Percentiles rank a stretch among this genome's conserved stretches.
phyloP scores from a whole-genome alignment of 2,329 filamentous ascomycete species.

The Talaromyces sp. region DNA sequence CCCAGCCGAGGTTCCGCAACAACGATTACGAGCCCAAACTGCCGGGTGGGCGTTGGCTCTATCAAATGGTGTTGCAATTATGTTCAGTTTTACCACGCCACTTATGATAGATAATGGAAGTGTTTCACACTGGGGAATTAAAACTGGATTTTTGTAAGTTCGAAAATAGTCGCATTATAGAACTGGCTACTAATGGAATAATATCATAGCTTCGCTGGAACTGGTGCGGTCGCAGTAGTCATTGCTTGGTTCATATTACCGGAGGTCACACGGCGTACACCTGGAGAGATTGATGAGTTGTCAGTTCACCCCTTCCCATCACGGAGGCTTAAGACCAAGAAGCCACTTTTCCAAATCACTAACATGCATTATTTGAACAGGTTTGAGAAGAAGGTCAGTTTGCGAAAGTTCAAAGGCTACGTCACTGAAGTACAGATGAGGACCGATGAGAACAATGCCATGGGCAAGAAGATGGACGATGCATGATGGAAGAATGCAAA shows the following conservation, averaged over 20 bases:
- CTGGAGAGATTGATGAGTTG: constrained; percentile 53
- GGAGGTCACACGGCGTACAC: constrained; percentile 54
- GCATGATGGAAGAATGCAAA: neutral
- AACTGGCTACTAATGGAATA: too few species aligned
- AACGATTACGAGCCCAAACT: constrained; percentile 45
- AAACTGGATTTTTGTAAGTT: constrained; percentile 50
- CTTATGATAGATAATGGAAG: constrained; percentile 50
- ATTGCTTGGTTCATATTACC: constrained; percentile 54
- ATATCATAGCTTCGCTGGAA: constrained; percentile 41
- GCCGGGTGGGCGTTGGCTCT: constrained; percentile 44
- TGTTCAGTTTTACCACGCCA: constrained; percentile 51
- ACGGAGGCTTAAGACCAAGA: too few species aligned
- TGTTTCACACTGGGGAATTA: constrained; percentile 45
- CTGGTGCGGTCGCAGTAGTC: constrained; percentile 32
- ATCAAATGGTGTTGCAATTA: constrained; percentile 46
- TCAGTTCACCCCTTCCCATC: constrained; percentile 8
- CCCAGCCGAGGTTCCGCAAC: constrained; percentile 45
- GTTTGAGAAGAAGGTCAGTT: constrained; percentile 41
- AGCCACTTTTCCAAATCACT: neutral
- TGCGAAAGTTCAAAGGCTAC: constrained; percentile 42
- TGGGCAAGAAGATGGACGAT: constrained; percentile 10
- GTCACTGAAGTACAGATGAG: constrained; percentile 40
- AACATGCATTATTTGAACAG: constrained; percentile 6
- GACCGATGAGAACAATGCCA: constrained; percentile 21
- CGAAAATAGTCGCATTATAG: neutral